Percentiles rank a stretch among this genome's conserved stretches.
These are phyloP conservation scores for Trichoderma reesei DNA, from an alignment of 495 filamentous ascomycete species.

Conservation along the genomic window DNA sequence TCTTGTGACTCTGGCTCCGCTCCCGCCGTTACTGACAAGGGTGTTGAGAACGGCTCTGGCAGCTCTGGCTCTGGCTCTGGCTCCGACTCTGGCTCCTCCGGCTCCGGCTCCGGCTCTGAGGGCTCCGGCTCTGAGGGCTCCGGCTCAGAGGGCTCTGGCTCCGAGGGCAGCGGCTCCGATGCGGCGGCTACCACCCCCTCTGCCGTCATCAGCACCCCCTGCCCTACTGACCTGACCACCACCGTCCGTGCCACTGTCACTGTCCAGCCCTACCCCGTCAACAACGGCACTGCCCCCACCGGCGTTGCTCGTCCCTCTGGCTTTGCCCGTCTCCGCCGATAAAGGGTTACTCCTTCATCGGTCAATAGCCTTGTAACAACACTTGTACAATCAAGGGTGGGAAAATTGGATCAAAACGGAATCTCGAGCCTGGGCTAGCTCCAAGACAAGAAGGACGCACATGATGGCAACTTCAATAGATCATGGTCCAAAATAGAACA, in stretches of 20 bases:
- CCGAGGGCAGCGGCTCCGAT: conserved; percentile 1
- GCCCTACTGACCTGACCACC: conserved; percentile 4
- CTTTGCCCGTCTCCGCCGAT: conserved; percentile 18
- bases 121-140: neutral
- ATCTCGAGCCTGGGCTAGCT: neutral
- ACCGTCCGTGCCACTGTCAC: conserved; percentile 3
- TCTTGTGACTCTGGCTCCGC: neutral
- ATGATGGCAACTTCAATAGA: neutral
- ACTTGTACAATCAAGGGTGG: neutral
- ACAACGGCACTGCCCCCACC: conserved; percentile 6
- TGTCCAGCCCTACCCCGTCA: neutral
- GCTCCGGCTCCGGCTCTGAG: neutral
- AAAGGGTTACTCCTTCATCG: neutral
- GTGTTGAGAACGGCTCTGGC: neutral
- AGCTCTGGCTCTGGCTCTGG: neutral
- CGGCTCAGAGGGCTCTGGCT: conserved; percentile 2
- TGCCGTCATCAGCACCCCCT: neutral
- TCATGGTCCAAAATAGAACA: neutral
- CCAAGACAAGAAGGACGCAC: neutral
- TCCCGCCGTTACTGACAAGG: too few relatives aligned
- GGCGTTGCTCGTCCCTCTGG: neutral
- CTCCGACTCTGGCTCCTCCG: neutral
- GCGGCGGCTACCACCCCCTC: neutral
- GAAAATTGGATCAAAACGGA: neutral
- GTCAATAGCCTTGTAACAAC: neutral